A percentile compares a stretch with the other conserved stretches of the same genome.
Conservation (phyloP, 2,329 filamentous ascomycete genomes). For the Laburnicola sp. region DNA sequence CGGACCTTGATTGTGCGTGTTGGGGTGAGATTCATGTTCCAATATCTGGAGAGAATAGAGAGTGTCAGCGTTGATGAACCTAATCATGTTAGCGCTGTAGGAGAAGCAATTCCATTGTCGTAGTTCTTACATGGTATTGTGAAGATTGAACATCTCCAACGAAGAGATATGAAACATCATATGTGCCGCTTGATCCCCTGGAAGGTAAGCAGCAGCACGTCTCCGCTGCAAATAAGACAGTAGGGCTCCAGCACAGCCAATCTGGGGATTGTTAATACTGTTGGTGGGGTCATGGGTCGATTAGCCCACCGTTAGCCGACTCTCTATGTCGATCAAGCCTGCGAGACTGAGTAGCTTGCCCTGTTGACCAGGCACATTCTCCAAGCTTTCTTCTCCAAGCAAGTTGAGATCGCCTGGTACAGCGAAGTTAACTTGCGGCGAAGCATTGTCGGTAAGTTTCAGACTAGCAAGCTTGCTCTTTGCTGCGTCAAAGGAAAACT, state of each 20-base stretch:
- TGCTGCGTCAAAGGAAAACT: constrained; percentile 71
- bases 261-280: constrained; percentile 43
- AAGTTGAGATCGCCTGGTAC: constrained; percentile 60
- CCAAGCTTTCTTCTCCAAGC: constrained; percentile 43
- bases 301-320: constrained; percentile 62
- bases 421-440: constrained; percentile 59
- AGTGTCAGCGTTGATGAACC: constrained; percentile 82
- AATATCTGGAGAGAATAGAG: constrained; percentile 83
- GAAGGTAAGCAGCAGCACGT: constrained; percentile 64
- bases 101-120: constrained; percentile 35
- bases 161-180: constrained; percentile 62
- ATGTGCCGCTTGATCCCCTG: constrained; percentile 60
- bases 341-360: constrained; percentile 70
- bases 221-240: constrained; percentile 76
- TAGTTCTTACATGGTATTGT: constrained; percentile 59
- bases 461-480: constrained; percentile 67
- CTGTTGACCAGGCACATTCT: constrained; percentile 59
- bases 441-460: constrained; percentile 54
- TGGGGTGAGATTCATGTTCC: constrained; percentile 79
- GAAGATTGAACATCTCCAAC: constrained; percentile 75
- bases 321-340: constrained; percentile 73
- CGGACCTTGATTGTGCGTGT: constrained; percentile 74
- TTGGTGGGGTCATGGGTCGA: background rate
- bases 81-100: constrained; percentile 45
- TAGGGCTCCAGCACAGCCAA: constrained; percentile 86